Evolutionary conservation across 2,329 filamentous ascomycete genomes (phyloP).

Genomic region (Chaetomium sp.): DNA sequence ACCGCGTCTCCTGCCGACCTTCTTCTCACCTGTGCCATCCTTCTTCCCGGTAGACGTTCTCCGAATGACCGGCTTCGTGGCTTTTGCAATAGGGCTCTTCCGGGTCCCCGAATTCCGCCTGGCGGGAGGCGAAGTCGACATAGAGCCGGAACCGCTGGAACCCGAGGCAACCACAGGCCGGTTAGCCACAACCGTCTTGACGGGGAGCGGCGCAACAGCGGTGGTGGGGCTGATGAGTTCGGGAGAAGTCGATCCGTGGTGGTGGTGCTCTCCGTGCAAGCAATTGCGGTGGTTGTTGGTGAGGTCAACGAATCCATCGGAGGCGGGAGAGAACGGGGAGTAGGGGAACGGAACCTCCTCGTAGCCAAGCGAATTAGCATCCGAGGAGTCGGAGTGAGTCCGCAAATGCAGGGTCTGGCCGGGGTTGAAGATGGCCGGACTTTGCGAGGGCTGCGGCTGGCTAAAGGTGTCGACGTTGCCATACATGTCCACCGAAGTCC

Average conservation of each 20-base stretch:
- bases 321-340: constrained; percentile 76
- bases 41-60: constrained; percentile 72
- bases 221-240: constrained; percentile 62
- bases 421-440: constrained; percentile 78
- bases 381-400: constrained; percentile 77
- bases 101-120: constrained; percentile 64
- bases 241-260: constrained; percentile 37
- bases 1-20: constrained; percentile 82
- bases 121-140: constrained; percentile 55
- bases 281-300: constrained; percentile 54
- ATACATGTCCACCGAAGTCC: constrained; percentile 73
- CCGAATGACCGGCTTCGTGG: constrained; percentile 76
- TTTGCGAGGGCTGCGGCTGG: constrained; percentile 47
- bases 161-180: constrained; percentile 56
- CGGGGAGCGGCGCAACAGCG: constrained; percentile 61
- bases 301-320: constrained; percentile 64
- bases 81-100: constrained; percentile 75
- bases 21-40: constrained; percentile 76
- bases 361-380: constrained; percentile 62
- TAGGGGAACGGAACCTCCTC: constrained; percentile 72
- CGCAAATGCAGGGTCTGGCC: constrained; percentile 83
- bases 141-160: constrained; percentile 50
- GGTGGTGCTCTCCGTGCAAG: constrained; percentile 49
- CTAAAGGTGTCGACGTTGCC: constrained; percentile 64
- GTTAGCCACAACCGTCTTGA: constrained; percentile 56